Evolutionary conservation across 148 eudicot genomes (phyloP).

Genomic region (Persicaria maculosa): DNA sequence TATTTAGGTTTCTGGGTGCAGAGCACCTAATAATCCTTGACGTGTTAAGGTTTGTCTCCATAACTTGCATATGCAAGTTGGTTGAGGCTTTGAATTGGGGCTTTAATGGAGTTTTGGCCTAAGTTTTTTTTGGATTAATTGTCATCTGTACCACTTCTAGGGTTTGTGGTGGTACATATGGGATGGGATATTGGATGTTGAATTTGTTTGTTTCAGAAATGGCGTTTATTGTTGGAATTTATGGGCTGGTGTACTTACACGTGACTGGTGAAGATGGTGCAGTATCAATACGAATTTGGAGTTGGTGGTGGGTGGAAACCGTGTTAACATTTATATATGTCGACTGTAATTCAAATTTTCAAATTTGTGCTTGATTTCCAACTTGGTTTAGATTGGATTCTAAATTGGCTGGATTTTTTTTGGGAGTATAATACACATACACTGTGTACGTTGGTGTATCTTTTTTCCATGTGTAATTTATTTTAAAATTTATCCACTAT

Average conservation of each 20-base stretch:
- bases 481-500: no score
- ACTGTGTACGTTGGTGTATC: no score
- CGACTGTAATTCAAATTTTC: no score
- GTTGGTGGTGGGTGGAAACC: neutral
- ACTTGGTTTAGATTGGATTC: no score
- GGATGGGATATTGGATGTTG: neutral
- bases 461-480: no score
- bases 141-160: neutral
- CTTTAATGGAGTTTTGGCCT: neutral
- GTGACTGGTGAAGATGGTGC: neutral
- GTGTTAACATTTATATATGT: no score
- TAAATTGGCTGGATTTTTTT: no score
- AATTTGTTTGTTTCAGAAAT: neutral
- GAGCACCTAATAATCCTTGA: neutral
- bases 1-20: neutral
- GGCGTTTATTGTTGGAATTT: slow-evolving; percentile 9
- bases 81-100: neutral
- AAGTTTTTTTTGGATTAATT: neutral
- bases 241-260: slow-evolving; percentile 6
- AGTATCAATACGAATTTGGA: neutral
- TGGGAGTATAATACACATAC: no score
- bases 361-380: no score
- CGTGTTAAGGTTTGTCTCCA: neutral
- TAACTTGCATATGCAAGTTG: neutral
- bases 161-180: slow-evolving; percentile 2